A percentile compares a stretch with the other conserved stretches of the same genome.
These are phyloP conservation scores for Pisolithus tinctorius DNA, from an alignment of 768 basidiomycete genomes.

Conservation along the genomic window DNA sequence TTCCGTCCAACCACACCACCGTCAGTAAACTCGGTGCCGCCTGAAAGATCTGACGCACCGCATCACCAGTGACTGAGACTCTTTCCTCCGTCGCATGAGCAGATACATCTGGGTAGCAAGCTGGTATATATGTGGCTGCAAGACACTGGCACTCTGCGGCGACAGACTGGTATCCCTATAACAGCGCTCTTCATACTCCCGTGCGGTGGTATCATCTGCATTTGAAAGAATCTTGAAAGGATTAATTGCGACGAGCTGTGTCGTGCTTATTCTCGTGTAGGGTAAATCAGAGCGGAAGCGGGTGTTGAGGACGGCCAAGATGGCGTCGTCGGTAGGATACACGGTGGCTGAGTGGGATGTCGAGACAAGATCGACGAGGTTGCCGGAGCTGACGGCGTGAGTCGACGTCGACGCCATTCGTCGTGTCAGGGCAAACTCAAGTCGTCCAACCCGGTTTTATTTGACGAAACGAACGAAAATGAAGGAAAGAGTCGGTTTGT, in stretches of 20 bases:
- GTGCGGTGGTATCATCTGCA: constrained; percentile 72
- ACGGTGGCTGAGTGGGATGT: constrained; percentile 65
- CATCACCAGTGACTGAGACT: constrained; percentile 72
- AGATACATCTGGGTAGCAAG: constrained; percentile 79
- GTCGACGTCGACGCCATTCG: constrained; percentile 34
- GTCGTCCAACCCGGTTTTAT: too few relatives aligned
- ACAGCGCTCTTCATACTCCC: constrained; percentile 76
- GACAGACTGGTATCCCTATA: constrained; percentile 73
- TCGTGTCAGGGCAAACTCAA: neutral
- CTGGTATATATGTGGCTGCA: constrained; percentile 87
- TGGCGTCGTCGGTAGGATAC: constrained; percentile 80
- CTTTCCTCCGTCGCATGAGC: constrained; percentile 68
- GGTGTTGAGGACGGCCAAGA: constrained; percentile 72
- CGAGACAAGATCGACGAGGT: constrained; percentile 72
- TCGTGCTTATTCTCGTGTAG: constrained; percentile 67
- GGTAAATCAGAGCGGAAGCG: constrained; percentile 85
- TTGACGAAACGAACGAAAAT: constrained; percentile 12
- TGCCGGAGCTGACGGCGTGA: constrained; percentile 63
- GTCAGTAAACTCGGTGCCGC: neutral
- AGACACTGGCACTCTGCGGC: constrained; percentile 46
- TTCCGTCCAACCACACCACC: constrained; percentile 2
- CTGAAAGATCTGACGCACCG: constrained; percentile 42
- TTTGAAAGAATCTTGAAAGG: constrained; percentile 78
- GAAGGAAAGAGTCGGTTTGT: constrained; percentile 8
- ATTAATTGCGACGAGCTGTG: constrained; percentile 75